Percentiles rank a stretch among this genome's conserved stretches.
phyloP scores from a whole-genome alignment of 345 rosid species.

The Ricinus communis region DNA sequence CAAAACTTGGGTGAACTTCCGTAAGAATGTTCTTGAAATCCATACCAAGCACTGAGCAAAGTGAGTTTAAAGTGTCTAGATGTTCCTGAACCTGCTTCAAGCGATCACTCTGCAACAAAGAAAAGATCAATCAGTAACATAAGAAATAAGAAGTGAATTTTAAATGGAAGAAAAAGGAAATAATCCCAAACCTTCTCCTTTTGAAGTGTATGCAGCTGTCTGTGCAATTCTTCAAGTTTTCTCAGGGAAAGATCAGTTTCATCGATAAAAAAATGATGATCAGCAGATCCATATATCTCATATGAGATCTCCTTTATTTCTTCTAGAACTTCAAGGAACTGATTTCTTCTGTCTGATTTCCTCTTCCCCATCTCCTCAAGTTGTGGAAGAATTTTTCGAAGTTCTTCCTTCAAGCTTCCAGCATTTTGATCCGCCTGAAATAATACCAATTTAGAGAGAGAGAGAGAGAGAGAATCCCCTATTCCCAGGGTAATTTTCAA shows the following conservation, averaged over 20 bases:
- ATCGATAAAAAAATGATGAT: conserved; percentile 42
- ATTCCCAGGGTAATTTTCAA: background rate
- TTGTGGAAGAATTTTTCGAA: conserved; percentile 65
- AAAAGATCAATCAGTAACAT: background rate
- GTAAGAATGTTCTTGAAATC: conserved; percentile 41
- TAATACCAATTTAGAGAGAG: background rate
- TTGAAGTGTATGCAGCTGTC: conserved; percentile 44
- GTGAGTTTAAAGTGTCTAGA: conserved; percentile 39
- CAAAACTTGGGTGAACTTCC: conserved; percentile 50
- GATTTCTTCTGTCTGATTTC: conserved; percentile 74
- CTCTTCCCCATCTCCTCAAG: conserved; percentile 87
- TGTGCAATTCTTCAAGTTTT: conserved; percentile 50
- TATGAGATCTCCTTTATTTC: conserved; percentile 49
- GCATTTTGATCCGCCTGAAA: conserved; percentile 68
- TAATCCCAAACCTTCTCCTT: conserved; percentile 52
- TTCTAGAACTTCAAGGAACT: conserved; percentile 62
- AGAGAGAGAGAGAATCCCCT: background rate
- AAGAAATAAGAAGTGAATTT: background rate
- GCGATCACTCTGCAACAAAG: conserved; percentile 41
- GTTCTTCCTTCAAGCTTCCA: conserved; percentile 88
- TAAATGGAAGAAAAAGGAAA: conserved; percentile 3
- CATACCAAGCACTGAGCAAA: conserved; percentile 63
- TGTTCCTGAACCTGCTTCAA: conserved; percentile 44
- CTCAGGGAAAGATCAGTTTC: conserved; percentile 59
- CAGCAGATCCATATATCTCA: conserved; percentile 57